Evolutionary conservation across 192 early-diverging fungal genomes (phyloP).

Genomic region (Chytriomyces hyalinus): DNA sequence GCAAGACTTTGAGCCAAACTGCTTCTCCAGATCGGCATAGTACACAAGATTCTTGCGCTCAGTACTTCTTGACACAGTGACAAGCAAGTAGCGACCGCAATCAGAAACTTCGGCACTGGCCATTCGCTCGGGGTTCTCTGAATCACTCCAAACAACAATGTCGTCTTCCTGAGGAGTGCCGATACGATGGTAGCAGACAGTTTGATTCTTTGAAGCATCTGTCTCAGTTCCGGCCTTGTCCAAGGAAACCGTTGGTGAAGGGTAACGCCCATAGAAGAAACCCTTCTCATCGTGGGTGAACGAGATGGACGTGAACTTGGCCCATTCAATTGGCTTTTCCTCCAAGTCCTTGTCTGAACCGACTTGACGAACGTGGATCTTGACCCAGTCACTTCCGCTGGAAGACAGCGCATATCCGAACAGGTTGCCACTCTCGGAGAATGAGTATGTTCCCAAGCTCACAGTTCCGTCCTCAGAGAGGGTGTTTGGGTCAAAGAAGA

Average conservation of each 20-base stretch:
- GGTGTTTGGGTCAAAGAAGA: slow-evolving; percentile 62
- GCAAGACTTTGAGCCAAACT: slow-evolving; percentile 35
- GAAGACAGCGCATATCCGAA: slow-evolving; percentile 64
- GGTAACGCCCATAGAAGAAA: slow-evolving; percentile 68
- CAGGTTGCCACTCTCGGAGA: slow-evolving; percentile 63
- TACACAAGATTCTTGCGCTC: slow-evolving; percentile 55
- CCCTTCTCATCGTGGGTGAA: slow-evolving; percentile 76
- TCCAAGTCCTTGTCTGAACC: slow-evolving; percentile 49
- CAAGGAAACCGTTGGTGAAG: slow-evolving; percentile 39
- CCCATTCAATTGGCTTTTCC: slow-evolving; percentile 52
- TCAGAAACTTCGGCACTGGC: slow-evolving; percentile 17
- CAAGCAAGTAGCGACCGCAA: slow-evolving; percentile 55
- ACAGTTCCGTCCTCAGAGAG: slow-evolving; percentile 66
- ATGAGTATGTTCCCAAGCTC: slow-evolving; percentile 52
- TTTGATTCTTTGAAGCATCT: slow-evolving; percentile 51
- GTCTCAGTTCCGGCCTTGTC: slow-evolving; percentile 67
- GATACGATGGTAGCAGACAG: slow-evolving; percentile 45
- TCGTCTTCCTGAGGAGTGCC: slow-evolving; percentile 69
- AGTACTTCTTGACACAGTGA: slow-evolving; percentile 52
- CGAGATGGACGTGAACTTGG: slow-evolving; percentile 60
- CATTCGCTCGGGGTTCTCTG: slow-evolving; percentile 30
- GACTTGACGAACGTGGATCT: slow-evolving; percentile 52
- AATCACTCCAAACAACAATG: slow-evolving; percentile 32
- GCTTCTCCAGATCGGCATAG: slow-evolving; percentile 42
- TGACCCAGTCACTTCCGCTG: slow-evolving; percentile 72